Evolutionary conservation across 139 green algal genomes (phyloP).

Genomic region (Auxenochlorella pyrenoidosa): DNA sequence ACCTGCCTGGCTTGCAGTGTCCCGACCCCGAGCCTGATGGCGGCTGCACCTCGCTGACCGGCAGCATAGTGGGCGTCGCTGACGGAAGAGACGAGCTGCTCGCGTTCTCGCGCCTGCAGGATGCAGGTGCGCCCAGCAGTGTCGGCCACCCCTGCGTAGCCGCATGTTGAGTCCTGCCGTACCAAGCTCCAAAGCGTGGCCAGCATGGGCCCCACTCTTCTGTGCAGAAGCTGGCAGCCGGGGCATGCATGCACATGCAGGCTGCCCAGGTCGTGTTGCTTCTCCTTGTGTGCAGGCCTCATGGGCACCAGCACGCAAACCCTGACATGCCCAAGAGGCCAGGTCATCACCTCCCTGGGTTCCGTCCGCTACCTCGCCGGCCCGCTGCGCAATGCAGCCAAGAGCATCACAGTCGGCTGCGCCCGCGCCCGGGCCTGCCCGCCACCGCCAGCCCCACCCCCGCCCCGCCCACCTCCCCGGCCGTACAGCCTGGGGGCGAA

Average conservation of each 20-base stretch:
- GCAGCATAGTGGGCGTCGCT: not conserved
- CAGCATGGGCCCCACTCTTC: too few relatives aligned
- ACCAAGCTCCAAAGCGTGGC: too few relatives aligned
- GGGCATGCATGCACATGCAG: too few relatives aligned
- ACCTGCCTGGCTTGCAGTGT: not conserved
- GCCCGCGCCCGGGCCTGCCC: not conserved
- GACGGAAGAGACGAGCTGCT: not conserved
- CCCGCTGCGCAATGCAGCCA: not conserved
- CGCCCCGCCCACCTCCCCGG: too few relatives aligned
- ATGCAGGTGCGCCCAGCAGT: not conserved
- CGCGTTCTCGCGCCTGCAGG: not conserved
- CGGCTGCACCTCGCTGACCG: not conserved
- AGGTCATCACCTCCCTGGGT: not conserved
- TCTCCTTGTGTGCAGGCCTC: not conserved
- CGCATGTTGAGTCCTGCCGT: too few relatives aligned
- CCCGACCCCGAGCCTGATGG: not conserved
- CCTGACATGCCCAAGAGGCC: not conserved
- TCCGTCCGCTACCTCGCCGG: not conserved
- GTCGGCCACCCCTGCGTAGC: too few relatives aligned
- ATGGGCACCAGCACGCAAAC: not conserved
- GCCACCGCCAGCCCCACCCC: not conserved
- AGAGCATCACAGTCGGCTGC: not conserved
- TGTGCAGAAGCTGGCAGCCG: too few relatives aligned
- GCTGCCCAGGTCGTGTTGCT: not conserved
- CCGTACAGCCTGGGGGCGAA: not conserved